These are phyloP conservation scores for Ceratocystis alfenasii DNA, from an alignment of 2,329 filamentous ascomycete genomes.

Conservation along the genomic window DNA sequence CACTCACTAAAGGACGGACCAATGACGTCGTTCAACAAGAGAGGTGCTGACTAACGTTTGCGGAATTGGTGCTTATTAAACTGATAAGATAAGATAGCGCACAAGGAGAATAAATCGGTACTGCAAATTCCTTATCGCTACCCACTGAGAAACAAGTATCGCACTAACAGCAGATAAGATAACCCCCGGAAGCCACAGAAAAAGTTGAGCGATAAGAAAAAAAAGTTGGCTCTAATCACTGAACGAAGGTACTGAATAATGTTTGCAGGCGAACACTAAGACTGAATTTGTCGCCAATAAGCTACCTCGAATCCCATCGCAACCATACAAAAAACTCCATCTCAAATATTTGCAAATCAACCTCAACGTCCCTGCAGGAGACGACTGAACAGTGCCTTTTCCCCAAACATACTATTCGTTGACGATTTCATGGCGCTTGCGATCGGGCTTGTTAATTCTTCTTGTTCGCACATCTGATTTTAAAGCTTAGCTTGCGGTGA, in stretches of 20 bases:
- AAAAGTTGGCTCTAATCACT: conserved; percentile 17
- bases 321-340: conserved; percentile 5
- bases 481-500: not conserved
- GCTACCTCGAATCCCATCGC: conserved; percentile 2
- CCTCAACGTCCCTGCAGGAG: conserved; percentile 19
- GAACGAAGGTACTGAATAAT: not conserved
- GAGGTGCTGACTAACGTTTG: not conserved
- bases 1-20: not conserved
- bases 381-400: conserved; percentile 10
- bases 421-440: conserved; percentile 20
- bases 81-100: conserved; percentile 21
- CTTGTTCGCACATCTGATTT: not conserved
- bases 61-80: conserved; percentile 2
- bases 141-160: conserved; percentile 6
- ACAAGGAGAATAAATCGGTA: conserved; percentile 12
- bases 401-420: conserved; percentile 8
- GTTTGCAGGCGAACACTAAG: conserved; percentile 9
- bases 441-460: not conserved
- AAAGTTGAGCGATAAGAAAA: conserved; percentile 21
- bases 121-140: not conserved
- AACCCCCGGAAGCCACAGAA: conserved; percentile 17
- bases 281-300: conserved; percentile 17
- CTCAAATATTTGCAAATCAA: conserved; percentile 7
- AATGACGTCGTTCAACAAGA: conserved; percentile 16
- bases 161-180: conserved; percentile 5